Conservation (phyloP, 1,139 yeast genomes). For the Magnusiomyces tetraspermus region DNA sequence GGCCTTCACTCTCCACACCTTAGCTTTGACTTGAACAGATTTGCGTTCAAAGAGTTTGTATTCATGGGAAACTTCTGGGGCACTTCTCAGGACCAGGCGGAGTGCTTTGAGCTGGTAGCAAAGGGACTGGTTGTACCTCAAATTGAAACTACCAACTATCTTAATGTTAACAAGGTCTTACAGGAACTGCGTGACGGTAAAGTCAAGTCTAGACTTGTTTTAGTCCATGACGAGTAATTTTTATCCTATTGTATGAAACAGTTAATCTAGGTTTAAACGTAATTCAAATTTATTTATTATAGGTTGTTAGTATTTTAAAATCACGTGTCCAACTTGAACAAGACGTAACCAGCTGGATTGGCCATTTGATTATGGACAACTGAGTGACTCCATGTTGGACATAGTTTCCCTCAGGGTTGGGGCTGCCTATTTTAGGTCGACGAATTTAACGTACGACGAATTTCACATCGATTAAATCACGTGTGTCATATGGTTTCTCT, state of each 20-base stretch:
- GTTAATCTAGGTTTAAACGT: background rate
- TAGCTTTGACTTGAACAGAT: slow-evolving; percentile 26
- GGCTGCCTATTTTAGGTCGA: too few species aligned
- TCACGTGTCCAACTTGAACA: too few species aligned
- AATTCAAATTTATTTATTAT: background rate
- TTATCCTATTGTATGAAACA: background rate
- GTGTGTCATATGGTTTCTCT: too few species aligned
- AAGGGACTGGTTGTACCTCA: slow-evolving; percentile 38
- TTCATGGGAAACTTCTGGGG: slow-evolving; percentile 43
- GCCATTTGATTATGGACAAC: too few species aligned
- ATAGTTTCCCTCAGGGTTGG: too few species aligned
- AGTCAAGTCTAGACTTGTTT: slow-evolving; percentile 40
- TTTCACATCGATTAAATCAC: too few species aligned
- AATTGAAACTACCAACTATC: slow-evolving; percentile 31
- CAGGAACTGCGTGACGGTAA: slow-evolving; percentile 36
- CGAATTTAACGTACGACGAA: too few species aligned
- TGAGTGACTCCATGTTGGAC: too few species aligned
- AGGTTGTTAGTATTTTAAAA: background rate
- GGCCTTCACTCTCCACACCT: slow-evolving; percentile 39
- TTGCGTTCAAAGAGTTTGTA: slow-evolving; percentile 38
- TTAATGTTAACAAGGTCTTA: slow-evolving; percentile 35
- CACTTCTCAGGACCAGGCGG: slow-evolving; percentile 38
- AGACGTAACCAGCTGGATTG: too few species aligned
- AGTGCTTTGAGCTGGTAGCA: slow-evolving; percentile 39
- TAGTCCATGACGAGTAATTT: slow-evolving; percentile 17